These are phyloP conservation scores for Rutidosis leptorrhynchoides DNA, from an alignment of 129 eudicot genomes.

Conservation along the genomic window DNA sequence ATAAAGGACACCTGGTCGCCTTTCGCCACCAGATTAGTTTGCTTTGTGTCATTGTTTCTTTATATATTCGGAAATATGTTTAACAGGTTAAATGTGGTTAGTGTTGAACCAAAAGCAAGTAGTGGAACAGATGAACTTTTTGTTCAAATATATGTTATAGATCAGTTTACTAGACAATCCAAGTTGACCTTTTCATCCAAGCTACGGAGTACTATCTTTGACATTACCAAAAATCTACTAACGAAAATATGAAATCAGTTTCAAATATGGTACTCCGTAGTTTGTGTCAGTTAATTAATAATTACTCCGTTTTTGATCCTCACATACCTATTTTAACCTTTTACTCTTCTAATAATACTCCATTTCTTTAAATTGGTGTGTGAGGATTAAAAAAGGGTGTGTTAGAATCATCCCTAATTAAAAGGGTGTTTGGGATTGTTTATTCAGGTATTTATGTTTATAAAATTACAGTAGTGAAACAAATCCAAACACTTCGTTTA, in stretches of 20 bases:
- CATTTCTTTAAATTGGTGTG: too few species aligned
- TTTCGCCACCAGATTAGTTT: conserved; percentile 6
- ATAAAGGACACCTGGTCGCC: conserved; percentile 25
- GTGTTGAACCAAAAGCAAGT: neutral
- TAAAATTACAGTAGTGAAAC: too few species aligned
- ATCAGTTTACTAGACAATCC: neutral
- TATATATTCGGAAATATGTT: neutral
- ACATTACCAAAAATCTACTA: neutral
- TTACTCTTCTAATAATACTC: too few species aligned
- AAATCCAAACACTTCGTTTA: too few species aligned
- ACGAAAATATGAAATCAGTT: neutral
- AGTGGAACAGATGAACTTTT: too few species aligned
- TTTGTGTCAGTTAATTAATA: neutral
- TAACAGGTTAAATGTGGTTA: neutral
- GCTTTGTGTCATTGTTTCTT: neutral
- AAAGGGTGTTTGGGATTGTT: neutral
- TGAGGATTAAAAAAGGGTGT: too few species aligned
- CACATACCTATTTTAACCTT: too few species aligned
- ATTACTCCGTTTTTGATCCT: too few species aligned
- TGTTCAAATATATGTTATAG: neutral
- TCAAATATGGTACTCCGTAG: neutral
- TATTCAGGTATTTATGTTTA: too few species aligned
- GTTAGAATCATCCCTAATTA: too few species aligned
- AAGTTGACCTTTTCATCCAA: neutral
- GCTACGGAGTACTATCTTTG: neutral